These are phyloP conservation scores for Bocquillonia castaneifolia DNA, from an alignment of 441 rosid species.

Conservation along the genomic window DNA sequence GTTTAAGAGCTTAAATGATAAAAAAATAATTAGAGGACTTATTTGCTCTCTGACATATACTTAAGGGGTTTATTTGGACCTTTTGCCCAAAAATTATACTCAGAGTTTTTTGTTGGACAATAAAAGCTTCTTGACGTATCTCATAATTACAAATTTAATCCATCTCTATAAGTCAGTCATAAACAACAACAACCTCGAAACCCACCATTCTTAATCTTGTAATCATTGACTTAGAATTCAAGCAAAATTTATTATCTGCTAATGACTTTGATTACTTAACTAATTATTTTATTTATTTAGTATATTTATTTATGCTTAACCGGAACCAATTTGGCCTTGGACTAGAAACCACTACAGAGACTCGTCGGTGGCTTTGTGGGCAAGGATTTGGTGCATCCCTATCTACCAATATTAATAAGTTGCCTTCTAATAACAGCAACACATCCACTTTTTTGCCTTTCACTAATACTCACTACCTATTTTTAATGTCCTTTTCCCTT, in stretches of 20 bases:
- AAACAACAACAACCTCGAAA: neutral
- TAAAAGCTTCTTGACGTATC: too few species aligned
- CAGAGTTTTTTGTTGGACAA: too few species aligned
- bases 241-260: constrained; percentile 19
- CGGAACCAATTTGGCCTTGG: too few species aligned
- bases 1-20: too few species aligned
- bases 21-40: too few species aligned
- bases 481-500: neutral
- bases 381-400: neutral
- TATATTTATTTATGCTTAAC: too few species aligned
- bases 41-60: too few species aligned
- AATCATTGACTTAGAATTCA: constrained; percentile 40
- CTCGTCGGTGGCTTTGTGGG: constrained; percentile 14
- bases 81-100: too few species aligned
- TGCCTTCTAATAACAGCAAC: neutral
- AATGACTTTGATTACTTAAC: constrained; percentile 19
- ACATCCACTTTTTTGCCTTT: neutral
- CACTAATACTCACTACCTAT: too few species aligned
- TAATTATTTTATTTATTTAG: neutral
- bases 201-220: constrained; percentile 23
- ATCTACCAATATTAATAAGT: neutral
- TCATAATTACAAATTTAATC: constrained; percentile 1
- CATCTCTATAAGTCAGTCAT: too few species aligned
- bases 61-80: too few species aligned
- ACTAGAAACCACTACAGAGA: neutral